Conservation (phyloP, 805 yeast species). For the Schizosaccharomyces octosporus region DNA sequence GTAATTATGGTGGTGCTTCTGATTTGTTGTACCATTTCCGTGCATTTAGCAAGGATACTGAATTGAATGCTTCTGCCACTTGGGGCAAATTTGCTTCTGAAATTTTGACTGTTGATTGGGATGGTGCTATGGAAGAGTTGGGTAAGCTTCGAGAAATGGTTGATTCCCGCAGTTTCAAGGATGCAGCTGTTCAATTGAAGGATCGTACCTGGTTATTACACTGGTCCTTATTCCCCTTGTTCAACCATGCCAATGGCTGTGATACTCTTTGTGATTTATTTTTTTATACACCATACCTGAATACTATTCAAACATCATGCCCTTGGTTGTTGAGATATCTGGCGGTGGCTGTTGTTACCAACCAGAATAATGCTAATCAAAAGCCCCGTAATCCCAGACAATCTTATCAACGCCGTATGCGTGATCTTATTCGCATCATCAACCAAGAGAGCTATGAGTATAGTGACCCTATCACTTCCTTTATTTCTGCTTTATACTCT, state of each 20-base stretch:
- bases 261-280: constrained; percentile 33
- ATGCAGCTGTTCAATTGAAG: constrained; percentile 34
- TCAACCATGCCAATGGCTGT: constrained; percentile 26
- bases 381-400: constrained; percentile 7
- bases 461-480: constrained; percentile 35
- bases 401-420: constrained; percentile 27
- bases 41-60: constrained; percentile 27
- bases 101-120: constrained; percentile 29
- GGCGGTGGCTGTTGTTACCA: constrained; percentile 28
- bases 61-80: constrained; percentile 28
- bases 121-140: constrained; percentile 28
- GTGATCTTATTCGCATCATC: constrained; percentile 32
- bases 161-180: constrained; percentile 27
- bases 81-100: constrained; percentile 50
- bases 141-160: constrained; percentile 30
- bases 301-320: constrained; percentile 44
- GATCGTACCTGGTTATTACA: constrained; percentile 45
- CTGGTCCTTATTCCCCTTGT: constrained; percentile 42
- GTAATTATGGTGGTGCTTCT: constrained; percentile 34
- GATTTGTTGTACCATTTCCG: constrained; percentile 34
- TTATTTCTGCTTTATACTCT: constrained; percentile 29
- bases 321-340: constrained; percentile 50
- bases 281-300: constrained; percentile 32
- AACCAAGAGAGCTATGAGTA: constrained; percentile 41
- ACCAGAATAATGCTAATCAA: constrained; percentile 10